Base-by-base conservation (phyloP, 2,329 filamentous ascomycete genomes). In the Akanthomyces lecanii region DNA sequence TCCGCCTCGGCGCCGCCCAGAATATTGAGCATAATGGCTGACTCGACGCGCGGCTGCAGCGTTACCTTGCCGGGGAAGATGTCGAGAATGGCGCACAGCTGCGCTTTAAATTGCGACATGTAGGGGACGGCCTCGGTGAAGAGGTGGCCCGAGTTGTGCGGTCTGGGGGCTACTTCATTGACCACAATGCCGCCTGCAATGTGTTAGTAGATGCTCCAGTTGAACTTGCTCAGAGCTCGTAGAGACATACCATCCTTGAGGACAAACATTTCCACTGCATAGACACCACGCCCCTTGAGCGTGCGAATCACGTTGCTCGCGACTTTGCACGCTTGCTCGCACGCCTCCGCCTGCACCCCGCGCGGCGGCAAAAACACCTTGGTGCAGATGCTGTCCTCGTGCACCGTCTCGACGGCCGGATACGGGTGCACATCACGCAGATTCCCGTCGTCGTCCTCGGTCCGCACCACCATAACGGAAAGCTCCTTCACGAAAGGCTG, bases 211-310 rank as follows among this genome's bases (percentile, higher is more conserved):
- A 18, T 52, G 25, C 51, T 16, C n/a, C 33, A 8, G 5, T 23
- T 5, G 12, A 16, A 16, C 33, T 18, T 30, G 25, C 36, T 61
- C 7, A 36, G 7, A 36, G 33, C 33, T 36, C 10, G 61, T 48
- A 12, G 57, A 67, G 57, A 67, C 72, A 69, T 78, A 78, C 86
- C 86, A 69, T 95, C 86, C 55, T 87, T 78, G 12, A 93, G 83
- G 4, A 98, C 77, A 77, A 99, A 99, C 87, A 98, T 91, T 77
- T 99, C 95, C 0, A 98, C 94, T 0, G 94, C 95, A 75, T 97
- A 99, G 38, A 97, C 91, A 66, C 95, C 95, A 66, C 95, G 89
- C 58, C 95, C 95, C 79, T 88, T 87, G 61, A 99, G 89, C 58
- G 86, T 89, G 48, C 85, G 83, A 25, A 97, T 87, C 12, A 95